Percentiles rank a stretch among this genome's conserved stretches.
These are phyloP conservation scores for Sporisorium scitamineum DNA, from an alignment of 1,284 basidiomycete species.

Conservation along the genomic window DNA sequence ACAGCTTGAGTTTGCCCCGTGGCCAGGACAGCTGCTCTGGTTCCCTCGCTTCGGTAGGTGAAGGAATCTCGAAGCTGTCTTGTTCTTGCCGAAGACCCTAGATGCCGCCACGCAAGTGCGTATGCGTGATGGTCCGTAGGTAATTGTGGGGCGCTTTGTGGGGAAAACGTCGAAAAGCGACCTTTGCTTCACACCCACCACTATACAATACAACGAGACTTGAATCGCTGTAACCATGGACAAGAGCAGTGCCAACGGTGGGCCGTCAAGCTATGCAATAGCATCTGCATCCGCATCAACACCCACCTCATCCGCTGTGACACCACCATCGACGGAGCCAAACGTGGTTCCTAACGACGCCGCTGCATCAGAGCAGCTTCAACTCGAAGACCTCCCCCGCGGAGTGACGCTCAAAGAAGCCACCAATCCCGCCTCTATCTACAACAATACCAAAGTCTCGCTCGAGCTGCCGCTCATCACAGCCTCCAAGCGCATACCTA, in stretches of 20 bases:
- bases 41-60: too few relatives aligned
- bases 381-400: conserved; percentile 6
- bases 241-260: conserved; percentile 21
- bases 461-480: conserved; percentile 31
- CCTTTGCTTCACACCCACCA: not conserved
- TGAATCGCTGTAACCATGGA: conserved; percentile 1
- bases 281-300: not conserved
- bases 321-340: not conserved
- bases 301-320: not conserved
- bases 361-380: not conserved
- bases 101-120: not conserved
- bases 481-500: conserved; percentile 7
- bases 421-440: conserved; percentile 13
- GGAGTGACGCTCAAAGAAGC: conserved; percentile 27
- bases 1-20: too few relatives aligned
- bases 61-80: too few relatives aligned
- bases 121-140: not conserved
- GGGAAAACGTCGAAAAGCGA: not conserved
- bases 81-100: not conserved
- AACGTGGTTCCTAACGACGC: not conserved
- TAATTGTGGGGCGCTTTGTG: not conserved
- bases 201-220: not conserved
- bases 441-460: conserved; percentile 16
- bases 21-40: too few relatives aligned
- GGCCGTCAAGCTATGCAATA: conserved; percentile 23